These are phyloP conservation scores for Alliaria petiolata DNA, from an alignment of 345 rosid species.

Conservation along the genomic window DNA sequence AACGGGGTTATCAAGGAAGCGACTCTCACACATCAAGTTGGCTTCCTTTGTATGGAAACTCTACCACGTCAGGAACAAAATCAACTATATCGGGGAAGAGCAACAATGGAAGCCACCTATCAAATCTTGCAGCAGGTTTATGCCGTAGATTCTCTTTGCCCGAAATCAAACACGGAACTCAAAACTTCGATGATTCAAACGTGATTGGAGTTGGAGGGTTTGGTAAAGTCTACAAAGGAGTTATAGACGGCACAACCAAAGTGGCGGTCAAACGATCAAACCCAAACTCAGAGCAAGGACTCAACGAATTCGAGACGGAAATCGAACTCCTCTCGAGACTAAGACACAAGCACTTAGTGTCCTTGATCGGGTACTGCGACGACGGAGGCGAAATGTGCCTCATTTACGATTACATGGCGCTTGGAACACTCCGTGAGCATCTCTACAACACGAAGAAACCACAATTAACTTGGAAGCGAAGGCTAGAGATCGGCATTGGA, in stretches of 20 bases:
- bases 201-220: constrained; percentile 90
- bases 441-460: constrained; percentile 53
- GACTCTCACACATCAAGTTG: constrained; percentile 60
- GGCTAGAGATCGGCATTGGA: constrained; percentile 73
- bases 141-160: constrained; percentile 62
- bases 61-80: constrained; percentile 45
- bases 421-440: constrained; percentile 73
- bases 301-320: constrained; percentile 77
- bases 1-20: constrained; percentile 20
- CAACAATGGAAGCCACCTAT: constrained; percentile 43
- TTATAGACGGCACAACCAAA: constrained; percentile 45
- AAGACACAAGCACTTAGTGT: constrained; percentile 88
- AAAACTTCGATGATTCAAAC: constrained; percentile 58
- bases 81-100: constrained; percentile 50
- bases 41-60: constrained; percentile 58
- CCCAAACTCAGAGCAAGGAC: constrained; percentile 77
- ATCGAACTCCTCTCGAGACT: constrained; percentile 80
- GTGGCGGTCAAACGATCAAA: constrained; percentile 79
- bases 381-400: constrained; percentile 81
- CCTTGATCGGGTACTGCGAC: constrained; percentile 80
- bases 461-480: constrained; percentile 60
- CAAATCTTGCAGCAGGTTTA: constrained; percentile 56
- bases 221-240: constrained; percentile 84
- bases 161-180: constrained; percentile 61
- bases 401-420: constrained; percentile 83